Evolutionary conservation across 176 grass and related monocot species (phyloP).

Genomic region (Tillandsia leiboldiana): DNA sequence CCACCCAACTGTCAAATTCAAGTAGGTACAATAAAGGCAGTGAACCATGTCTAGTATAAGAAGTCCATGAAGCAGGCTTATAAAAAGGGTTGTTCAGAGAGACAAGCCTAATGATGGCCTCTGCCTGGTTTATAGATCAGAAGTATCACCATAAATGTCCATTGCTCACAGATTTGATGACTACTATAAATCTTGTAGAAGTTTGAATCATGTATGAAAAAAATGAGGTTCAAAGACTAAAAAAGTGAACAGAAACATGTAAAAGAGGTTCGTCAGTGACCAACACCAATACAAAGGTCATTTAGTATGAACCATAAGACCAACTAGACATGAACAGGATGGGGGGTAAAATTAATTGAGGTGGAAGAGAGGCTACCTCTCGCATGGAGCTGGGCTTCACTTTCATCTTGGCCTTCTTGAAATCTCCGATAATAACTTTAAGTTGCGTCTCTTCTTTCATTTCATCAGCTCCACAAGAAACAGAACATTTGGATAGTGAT

Average conservation of each 20-base stretch:
- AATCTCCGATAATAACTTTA: conserved; percentile 53
- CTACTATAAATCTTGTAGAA: neutral
- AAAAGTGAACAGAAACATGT: neutral
- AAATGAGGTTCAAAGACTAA: neutral
- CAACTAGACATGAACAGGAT: neutral
- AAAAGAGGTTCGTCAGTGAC: neutral
- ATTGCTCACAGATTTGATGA: neutral
- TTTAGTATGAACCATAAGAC: neutral
- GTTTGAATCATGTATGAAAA: neutral
- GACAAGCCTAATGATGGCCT: neutral
- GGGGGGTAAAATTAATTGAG: neutral
- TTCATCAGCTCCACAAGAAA: conserved; percentile 19
- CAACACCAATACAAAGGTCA: neutral
- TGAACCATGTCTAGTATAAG: too few species aligned
- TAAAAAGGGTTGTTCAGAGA: neutral
- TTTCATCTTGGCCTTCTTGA: conserved; percentile 81
- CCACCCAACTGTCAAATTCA: too few species aligned
- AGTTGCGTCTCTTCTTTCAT: conserved; percentile 24
- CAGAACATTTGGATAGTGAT: conserved; percentile 47
- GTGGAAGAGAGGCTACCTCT: conserved; percentile 45
- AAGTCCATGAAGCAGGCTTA: too few species aligned
- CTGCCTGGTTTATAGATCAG: neutral
- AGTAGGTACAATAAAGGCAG: too few species aligned
- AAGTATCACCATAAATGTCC: neutral
- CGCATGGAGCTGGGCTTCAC: conserved; percentile 93